phyloP scores from a whole-genome alignment of 140 eudicot species.

The Cichorium intybus region DNA sequence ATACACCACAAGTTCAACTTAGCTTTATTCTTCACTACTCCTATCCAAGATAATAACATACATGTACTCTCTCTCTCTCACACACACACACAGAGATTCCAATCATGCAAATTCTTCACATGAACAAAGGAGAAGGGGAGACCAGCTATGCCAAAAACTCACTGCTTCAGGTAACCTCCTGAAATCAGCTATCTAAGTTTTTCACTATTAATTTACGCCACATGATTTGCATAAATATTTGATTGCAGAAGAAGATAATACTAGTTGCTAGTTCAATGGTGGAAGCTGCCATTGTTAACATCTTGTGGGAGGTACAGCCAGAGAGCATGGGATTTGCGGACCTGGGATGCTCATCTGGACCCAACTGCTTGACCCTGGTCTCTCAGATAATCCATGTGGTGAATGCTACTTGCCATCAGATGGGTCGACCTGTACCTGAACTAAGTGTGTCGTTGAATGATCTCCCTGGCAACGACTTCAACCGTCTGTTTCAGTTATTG shows the following conservation, averaged over 20 bases:
- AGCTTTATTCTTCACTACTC: not conserved
- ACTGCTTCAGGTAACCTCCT: constrained; percentile 37
- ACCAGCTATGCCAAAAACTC: constrained; percentile 67
- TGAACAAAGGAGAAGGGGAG: constrained; percentile 62
- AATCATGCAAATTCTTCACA: constrained; percentile 49
- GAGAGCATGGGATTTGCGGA: constrained; percentile 61
- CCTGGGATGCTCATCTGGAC: constrained; percentile 78
- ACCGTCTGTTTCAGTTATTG: constrained; percentile 39
- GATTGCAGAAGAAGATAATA: constrained; percentile 43
- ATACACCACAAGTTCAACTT: not conserved
- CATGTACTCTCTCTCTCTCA: not conserved
- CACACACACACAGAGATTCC: constrained; percentile 8
- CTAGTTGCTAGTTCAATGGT: constrained; percentile 28
- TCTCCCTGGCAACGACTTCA: constrained; percentile 76
- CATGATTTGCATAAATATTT: not conserved
- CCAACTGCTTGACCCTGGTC: constrained; percentile 40
- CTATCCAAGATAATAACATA: not conserved
- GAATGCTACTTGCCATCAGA: not conserved
- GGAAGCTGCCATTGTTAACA: constrained; percentile 34
- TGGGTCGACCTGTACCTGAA: constrained; percentile 38
- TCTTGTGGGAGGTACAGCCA: constrained; percentile 24
- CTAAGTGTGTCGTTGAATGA: constrained; percentile 54
- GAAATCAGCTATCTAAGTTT: not conserved
- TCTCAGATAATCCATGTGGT: constrained; percentile 37
- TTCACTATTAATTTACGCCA: not conserved